Evolutionary conservation across 371 early-diverging fungal species (phyloP).

Genomic region (Choanephora cucurbitarum): DNA sequence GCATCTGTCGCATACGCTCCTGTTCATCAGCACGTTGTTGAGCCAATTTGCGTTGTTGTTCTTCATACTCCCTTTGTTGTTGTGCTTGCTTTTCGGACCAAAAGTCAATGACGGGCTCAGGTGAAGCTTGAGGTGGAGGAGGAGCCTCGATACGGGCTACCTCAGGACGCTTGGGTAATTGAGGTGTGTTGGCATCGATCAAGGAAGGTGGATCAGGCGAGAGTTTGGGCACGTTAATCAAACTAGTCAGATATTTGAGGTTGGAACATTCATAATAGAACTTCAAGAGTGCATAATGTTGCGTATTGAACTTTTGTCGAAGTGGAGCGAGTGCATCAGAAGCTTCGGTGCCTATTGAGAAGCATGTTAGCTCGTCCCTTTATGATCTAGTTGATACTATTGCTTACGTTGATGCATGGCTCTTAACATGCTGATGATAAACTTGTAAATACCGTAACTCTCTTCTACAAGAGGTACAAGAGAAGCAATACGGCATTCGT

Average conservation of each 20-base stretch:
- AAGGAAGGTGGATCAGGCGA: slow-evolving; percentile 77
- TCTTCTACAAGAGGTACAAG: slow-evolving; percentile 97
- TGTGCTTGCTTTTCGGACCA: slow-evolving; percentile 68
- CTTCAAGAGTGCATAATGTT: slow-evolving; percentile 83
- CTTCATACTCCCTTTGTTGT: slow-evolving; percentile 74
- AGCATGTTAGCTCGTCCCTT: neutral
- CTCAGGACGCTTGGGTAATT: slow-evolving; percentile 40
- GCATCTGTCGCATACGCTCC: slow-evolving; percentile 56
- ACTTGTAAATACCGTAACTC: slow-evolving; percentile 93
- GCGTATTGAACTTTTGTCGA: slow-evolving; percentile 81
- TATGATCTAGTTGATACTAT: neutral
- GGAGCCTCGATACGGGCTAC: slow-evolving; percentile 29
- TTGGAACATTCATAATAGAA: slow-evolving; percentile 93
- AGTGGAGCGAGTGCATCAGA: slow-evolving; percentile 89
- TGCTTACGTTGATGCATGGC: slow-evolving; percentile 93
- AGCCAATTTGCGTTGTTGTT: slow-evolving; percentile 65
- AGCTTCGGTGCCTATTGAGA: slow-evolving; percentile 58
- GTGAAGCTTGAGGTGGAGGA: slow-evolving; percentile 55
- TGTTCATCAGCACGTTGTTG: slow-evolving; percentile 65
- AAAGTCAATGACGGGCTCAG: slow-evolving; percentile 61
- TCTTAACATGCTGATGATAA: slow-evolving; percentile 91
- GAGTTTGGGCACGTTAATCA: slow-evolving; percentile 90
- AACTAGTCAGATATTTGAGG: slow-evolving; percentile 87
- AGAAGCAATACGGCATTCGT: slow-evolving; percentile 94
- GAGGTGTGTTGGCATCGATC: slow-evolving; percentile 51